Evolutionary conservation across 208 protist genomes (phyloP), one percentile per base, ranked within the genome.

Genomic region (Crithidia sp.): DNA sequence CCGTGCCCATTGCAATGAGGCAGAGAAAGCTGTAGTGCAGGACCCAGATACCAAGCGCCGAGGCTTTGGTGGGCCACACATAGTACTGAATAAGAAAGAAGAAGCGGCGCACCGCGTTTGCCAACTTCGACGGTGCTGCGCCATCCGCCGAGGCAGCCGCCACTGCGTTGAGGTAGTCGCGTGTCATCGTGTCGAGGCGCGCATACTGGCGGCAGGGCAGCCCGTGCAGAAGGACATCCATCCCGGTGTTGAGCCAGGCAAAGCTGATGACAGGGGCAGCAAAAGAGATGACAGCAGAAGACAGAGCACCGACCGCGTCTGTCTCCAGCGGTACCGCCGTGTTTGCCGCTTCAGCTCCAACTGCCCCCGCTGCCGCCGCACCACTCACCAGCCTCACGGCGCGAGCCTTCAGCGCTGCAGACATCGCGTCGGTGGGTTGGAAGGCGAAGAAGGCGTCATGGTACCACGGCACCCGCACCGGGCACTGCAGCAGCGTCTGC

Each of bases 21-120:
- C 82, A 28, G 28, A 86, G 14, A 6, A 66, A 47, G 43, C 74
- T 82, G 70, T 82, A 88, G 43, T 93, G 90, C 36, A 95, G 61
- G 37, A 95, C 41, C 79, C 85, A 95, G 19, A 88, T 82, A 0
- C 86, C 86, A 2, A 79, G 74, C 14, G 70, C 63, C 65, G 88
- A 88, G 36, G 81, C 75, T 6, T 49, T 44, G 9, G 80, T 85
- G 3, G 90, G 87, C 53, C 81, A 72, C 50, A 82, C 13, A 57
- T 92, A 91, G 53, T 82, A 90, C 10, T 58, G 72, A 16, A 85
- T 69, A 1, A 88, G 40, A 68, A 78, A 85, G 10, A 66, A 5
- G 0, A 43, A 0, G 14, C 72, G 76, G n/a, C 49, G 79, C 17
- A 77, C 36, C 61, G 56, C 62, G 40, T 44, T 17, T 50, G 37